Percentiles rank a stretch among this genome's conserved stretches.
These are phyloP conservation scores for Piromyces finnis DNA, from an alignment of 192 early-diverging fungal genomes.

Conservation along the genomic window DNA sequence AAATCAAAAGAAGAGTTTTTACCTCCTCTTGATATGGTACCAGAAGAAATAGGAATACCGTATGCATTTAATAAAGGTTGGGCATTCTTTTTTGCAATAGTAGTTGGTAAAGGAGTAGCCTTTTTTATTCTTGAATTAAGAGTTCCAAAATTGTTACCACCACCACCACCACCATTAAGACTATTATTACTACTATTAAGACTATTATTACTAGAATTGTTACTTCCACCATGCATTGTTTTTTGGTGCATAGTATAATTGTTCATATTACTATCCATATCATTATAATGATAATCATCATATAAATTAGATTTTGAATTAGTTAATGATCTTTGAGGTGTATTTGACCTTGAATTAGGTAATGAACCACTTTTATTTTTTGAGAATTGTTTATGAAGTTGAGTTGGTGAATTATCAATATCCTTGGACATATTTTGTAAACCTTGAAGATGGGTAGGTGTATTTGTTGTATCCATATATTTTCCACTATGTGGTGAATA, in stretches of 20 bases:
- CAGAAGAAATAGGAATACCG: not conserved
- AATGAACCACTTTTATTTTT: not conserved
- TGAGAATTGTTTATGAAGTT: not conserved
- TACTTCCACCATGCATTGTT: not conserved
- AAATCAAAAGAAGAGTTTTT: constrained; percentile 23
- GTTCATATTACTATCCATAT: not conserved
- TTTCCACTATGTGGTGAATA: not conserved
- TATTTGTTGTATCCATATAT: not conserved
- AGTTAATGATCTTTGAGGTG: not conserved
- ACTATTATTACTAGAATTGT: not conserved
- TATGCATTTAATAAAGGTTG: not conserved
- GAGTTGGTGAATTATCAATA: not conserved
- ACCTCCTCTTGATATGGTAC: constrained; percentile 2
- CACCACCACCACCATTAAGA: not conserved
- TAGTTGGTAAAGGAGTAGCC: not conserved
- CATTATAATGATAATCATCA: not conserved
- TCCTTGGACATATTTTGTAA: not conserved
- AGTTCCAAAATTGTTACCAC: not conserved
- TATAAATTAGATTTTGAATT: not conserved
- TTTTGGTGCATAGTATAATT: not conserved
- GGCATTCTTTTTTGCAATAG: not conserved
- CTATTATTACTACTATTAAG: not conserved
- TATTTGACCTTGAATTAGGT: not conserved
- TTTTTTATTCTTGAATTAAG: not conserved
- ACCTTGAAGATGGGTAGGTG: not conserved